Evolutionary conservation across 257 asterid species (phyloP), one percentile per base, ranked within the genome.

Genomic region (Gentiana macrophylla): DNA sequence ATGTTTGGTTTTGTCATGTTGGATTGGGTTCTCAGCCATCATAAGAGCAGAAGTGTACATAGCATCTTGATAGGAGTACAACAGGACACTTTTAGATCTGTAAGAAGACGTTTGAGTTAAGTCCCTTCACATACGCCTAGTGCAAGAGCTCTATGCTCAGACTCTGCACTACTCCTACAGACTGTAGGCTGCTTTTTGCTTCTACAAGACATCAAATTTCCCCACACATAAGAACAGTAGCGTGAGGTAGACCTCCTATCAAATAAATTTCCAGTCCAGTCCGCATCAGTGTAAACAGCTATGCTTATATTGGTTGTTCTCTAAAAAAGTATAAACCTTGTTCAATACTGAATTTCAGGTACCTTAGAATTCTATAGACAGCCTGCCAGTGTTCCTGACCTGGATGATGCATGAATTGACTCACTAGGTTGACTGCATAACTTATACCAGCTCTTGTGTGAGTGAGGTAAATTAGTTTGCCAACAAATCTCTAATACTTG

Each of bases 51-150:
- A 35, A n/a, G 49, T 12, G 50, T 60, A 13, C 46, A 59, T 1
- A 60, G 8, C 49, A 49, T n/a, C 10, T 34, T 24, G 37, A 48
- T 36, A 35, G 46, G 36, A 1, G 7, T 48, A 8, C 12, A 50
- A 1, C 7, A 35, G 10, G 3, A 49, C 38, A 24, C 11, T 3
- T 0, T 49, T 9, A 1, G 38, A 6, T 49, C 37, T 50, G 13
- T 37, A 11, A 8, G 50, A 5, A 24, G 24, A 24, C 24, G 24
- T 24, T 24, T 24, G 24, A 24, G 24, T 51, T 51, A 61, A 4
- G 38, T 61, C 33, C 38, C 41, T 47, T 62, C 51, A 50, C 59
- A 61, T 8, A 50, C 43, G 1, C 50, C 59, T 4, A 35, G 50
- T 1, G 56, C 59, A 1, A 61, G 13, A 5, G 59, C 34, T 52